Base-by-base conservation (phyloP, 164 flowering plant genomes). In the Euptelea pleiosperma region DNA sequence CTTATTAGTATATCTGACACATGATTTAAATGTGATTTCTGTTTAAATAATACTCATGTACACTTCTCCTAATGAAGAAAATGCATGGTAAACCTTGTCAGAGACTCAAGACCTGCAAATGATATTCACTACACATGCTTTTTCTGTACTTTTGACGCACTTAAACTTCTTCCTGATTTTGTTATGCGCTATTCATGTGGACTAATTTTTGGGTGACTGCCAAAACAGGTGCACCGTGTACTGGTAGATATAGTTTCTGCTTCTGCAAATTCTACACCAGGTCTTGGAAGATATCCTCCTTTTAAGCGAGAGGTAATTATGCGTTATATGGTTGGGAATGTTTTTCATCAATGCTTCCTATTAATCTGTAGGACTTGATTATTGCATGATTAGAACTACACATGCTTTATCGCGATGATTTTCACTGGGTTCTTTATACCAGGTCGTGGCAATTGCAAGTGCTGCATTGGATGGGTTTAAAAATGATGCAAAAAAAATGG, bases 241-340 rank as follows among this genome's bases (percentile, higher is more conserved):
- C 70, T 94, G 51, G 77, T 89, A 25, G 99, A 94, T 72, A 86
- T 94, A 35, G 96, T 94, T 63, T 85, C 98, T 70, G 72, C 95
- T 55, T 63, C 96, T 64, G 99, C 98, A 57, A 86, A 84, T 82
- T 86, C 90, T 34, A 94, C 99, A 12, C 91, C 98, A 26, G 98
- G 99, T 57, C 90, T 94, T 58, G 99, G 96, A 57, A 85, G 96
- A 78, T 94, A 94, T 60, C 96, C 99, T 65, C 91, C 93, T 60
- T 94, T 87, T 55, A 91, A 91, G 76, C 73, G 96, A 78, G 98
- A 91, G 94, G 99, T 94, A 76, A 35, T 16, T 30, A 22, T 39
- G 37, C 49, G 19, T 39, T 42, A 12, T 55, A 15, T 51, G 30
- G 8, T 14, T 63, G 15, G 22, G 30, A 39, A 19, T 51, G 8